Evolutionary conservation across 257 asterid genomes (phyloP).

Genomic region (Scutellaria galericulata): DNA sequence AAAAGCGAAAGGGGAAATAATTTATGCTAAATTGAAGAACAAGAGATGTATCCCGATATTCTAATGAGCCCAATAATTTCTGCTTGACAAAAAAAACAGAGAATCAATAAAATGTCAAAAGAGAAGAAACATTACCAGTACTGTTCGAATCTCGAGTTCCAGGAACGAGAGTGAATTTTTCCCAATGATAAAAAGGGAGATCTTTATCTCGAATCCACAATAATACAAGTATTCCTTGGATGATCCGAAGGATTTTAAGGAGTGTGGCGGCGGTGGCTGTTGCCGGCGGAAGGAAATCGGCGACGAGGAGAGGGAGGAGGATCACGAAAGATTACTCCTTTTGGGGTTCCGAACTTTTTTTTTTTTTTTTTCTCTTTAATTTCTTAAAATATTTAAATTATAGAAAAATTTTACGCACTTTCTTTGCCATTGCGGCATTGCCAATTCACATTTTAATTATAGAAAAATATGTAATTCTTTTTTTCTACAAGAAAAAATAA

Average conservation of each 20-base stretch:
- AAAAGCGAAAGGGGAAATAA: not conserved
- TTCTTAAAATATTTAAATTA: too few relatives aligned
- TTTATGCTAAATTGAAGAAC: not conserved
- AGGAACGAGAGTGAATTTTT: not conserved
- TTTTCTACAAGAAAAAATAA: too few relatives aligned
- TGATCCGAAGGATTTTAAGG: not conserved
- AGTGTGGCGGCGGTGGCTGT: not conserved
- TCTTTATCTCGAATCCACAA: not conserved
- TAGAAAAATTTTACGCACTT: too few relatives aligned
- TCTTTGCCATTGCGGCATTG: too few relatives aligned
- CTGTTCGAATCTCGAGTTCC: slow-evolving; percentile 8
- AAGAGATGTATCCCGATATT: not conserved
- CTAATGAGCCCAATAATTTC: not conserved
- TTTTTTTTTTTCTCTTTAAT: not conserved
- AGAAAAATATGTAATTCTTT: too few relatives aligned
- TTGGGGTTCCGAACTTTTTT: not conserved
- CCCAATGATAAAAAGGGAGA: not conserved
- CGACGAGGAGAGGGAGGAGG: slow-evolving; percentile 18
- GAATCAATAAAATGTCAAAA: not conserved
- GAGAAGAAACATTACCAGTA: not conserved
- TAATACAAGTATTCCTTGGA: not conserved
- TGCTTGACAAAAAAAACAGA: not conserved
- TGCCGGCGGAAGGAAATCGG: slow-evolving; percentile 20
- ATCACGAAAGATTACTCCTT: not conserved
- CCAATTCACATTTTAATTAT: too few relatives aligned